Conservation (phyloP, 768 basidiomycete genomes). For the Suillus cothurnatus region DNA sequence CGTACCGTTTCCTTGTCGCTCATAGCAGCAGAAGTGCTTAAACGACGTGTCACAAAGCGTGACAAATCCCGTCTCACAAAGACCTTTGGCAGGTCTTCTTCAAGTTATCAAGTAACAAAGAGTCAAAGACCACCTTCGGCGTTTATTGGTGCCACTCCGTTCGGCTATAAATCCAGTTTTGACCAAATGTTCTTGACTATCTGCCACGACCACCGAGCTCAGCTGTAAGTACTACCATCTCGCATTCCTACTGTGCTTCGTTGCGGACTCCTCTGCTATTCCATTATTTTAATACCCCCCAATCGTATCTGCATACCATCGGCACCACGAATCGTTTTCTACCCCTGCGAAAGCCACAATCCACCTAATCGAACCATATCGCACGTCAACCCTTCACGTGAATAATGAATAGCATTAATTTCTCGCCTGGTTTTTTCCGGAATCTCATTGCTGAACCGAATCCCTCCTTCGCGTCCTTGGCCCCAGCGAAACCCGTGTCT, state of each 20-base stretch:
- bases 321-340: not conserved
- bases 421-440: not conserved
- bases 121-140: not conserved
- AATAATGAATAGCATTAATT: not conserved
- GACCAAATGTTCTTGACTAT: not conserved
- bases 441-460: not conserved
- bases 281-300: not conserved
- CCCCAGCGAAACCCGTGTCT: not conserved
- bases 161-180: conserved; percentile 1
- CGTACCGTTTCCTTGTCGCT: not conserved
- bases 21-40: not conserved
- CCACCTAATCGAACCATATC: not conserved
- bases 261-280: not conserved
- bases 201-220: not conserved
- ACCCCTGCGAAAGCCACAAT: not conserved
- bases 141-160: conserved; percentile 3
- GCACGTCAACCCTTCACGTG: not conserved
- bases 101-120: not conserved
- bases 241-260: not conserved
- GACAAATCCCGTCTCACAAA: conserved; percentile 1
- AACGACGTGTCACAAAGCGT: not conserved
- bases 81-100: not conserved
- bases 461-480: not conserved
- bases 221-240: not conserved
- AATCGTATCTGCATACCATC: not conserved